Evolutionary conservation across 208 protist species (phyloP).

Genomic region (Wallacemonas sp.): DNA sequence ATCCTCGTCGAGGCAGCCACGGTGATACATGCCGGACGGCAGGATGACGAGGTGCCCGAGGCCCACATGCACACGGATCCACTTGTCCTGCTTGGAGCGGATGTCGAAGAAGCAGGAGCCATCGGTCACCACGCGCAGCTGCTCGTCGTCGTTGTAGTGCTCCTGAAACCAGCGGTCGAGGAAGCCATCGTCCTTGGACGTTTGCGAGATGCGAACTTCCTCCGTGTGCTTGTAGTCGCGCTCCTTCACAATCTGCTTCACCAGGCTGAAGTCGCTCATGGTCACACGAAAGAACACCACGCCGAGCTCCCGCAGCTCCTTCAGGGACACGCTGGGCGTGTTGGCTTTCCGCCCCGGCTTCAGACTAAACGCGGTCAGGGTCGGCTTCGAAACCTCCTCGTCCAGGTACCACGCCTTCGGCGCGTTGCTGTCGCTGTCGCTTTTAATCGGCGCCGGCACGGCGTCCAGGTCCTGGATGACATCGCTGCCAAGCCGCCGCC

Average conservation of each 20-base stretch:
- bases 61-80: constrained; percentile 87
- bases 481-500: constrained; percentile 77
- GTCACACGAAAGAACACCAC: constrained; percentile 79
- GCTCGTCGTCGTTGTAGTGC: constrained; percentile 94
- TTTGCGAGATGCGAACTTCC: constrained; percentile 85
- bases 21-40: constrained; percentile 85
- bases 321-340: constrained; percentile 53
- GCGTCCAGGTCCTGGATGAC: constrained; percentile 82
- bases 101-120: constrained; percentile 94
- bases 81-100: constrained; percentile 90
- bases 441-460: constrained; percentile 65
- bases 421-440: constrained; percentile 46
- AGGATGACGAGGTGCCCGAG: constrained; percentile 88
- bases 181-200: constrained; percentile 85
- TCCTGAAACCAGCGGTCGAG: constrained; percentile 92
- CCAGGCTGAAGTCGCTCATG: constrained; percentile 85
- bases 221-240: constrained; percentile 92
- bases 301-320: constrained; percentile 79
- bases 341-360: constrained; percentile 67
- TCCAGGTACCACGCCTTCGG: constrained; percentile 87
- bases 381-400: constrained; percentile 72
- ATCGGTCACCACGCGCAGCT: constrained; percentile 88
- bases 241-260: constrained; percentile 88
- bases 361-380: constrained; percentile 66
- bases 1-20: constrained; percentile 86